These are phyloP conservation scores for Kodamaea suecica DNA, from an alignment of 1,139 yeast species.

Conservation along the genomic window DNA sequence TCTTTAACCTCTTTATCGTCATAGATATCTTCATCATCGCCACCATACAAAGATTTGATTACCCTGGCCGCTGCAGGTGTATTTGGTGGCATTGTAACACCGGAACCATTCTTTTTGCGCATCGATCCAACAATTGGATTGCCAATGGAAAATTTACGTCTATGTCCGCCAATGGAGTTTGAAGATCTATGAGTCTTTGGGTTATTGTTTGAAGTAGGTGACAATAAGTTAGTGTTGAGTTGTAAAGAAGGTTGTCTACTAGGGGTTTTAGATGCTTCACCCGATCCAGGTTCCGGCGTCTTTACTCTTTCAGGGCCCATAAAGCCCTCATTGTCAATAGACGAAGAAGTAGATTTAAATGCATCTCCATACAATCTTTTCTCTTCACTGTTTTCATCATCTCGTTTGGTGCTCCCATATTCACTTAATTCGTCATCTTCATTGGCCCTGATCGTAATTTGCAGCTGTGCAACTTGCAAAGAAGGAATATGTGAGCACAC, in stretches of 20 bases:
- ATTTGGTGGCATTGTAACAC: conserved; percentile 44
- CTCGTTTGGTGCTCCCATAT: conserved; percentile 10
- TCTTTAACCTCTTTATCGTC: conserved; percentile 11
- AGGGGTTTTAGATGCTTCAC: conserved; percentile 23
- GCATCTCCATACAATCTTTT: conserved; percentile 44
- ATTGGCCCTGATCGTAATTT: conserved; percentile 8
- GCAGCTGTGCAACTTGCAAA: conserved; percentile 19
- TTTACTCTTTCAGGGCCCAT: conserved; percentile 17
- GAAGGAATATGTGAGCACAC: conserved; percentile 73
- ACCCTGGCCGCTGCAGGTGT: conserved; percentile 51
- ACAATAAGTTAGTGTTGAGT: conserved; percentile 26
- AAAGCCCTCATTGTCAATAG: conserved; percentile 22
- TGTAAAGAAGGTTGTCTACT: conserved; percentile 42
- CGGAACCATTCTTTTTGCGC: conserved; percentile 48
- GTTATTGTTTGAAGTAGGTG: conserved; percentile 26
- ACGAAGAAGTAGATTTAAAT: conserved; percentile 36
- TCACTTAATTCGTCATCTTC: conserved; percentile 11
- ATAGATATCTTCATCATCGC: conserved; percentile 4
- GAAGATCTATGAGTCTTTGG: conserved; percentile 28
- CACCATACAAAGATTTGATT: conserved; percentile 37
- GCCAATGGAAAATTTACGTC: conserved; percentile 64
- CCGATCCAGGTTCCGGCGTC: conserved; percentile 26
- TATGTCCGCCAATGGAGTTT: conserved; percentile 42
- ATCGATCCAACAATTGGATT: conserved; percentile 42
- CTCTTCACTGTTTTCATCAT: conserved; percentile 34